Evolutionary conservation across 345 rosid species (phyloP).

Genomic region (Bretschneidera sinensis): DNA sequence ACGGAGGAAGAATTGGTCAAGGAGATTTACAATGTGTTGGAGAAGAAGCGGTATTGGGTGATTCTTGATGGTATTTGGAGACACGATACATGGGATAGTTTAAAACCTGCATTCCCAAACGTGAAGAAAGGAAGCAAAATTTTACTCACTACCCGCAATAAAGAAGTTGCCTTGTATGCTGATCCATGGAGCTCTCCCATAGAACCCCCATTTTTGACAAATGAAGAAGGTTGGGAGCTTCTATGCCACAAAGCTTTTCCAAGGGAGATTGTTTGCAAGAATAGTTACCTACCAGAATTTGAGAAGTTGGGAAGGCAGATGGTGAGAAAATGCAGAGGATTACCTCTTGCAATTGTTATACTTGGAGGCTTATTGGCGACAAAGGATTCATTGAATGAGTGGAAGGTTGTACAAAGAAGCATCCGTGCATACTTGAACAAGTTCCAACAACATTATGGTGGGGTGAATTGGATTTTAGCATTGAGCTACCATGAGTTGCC

Average conservation of each 20-base stretch:
- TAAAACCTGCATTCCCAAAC: conserved; percentile 34
- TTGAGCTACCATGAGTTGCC: conserved; percentile 36
- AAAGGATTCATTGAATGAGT: conserved; percentile 6
- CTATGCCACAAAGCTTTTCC: conserved; percentile 30
- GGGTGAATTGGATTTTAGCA: not conserved
- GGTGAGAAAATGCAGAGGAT: conserved; percentile 21
- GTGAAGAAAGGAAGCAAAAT: conserved; percentile 29
- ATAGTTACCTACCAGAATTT: not conserved
- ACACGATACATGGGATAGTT: conserved; percentile 28
- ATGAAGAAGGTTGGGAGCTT: conserved; percentile 40
- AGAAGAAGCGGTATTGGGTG: conserved; percentile 32
- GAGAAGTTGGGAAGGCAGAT: conserved; percentile 20
- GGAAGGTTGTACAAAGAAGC: conserved; percentile 4
- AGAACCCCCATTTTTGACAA: conserved; percentile 19
- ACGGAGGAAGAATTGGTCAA: conserved; percentile 30
- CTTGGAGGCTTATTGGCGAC: conserved; percentile 26
- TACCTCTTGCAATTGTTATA: conserved; percentile 32
- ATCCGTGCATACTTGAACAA: conserved; percentile 10
- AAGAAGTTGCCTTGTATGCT: conserved; percentile 26
- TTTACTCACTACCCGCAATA: conserved; percentile 40
- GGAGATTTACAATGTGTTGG: conserved; percentile 19
- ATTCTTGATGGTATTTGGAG: conserved; percentile 50
- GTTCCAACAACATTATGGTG: conserved; percentile 8
- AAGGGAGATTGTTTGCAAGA: not conserved
- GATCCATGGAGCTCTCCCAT: conserved; percentile 18